Evolutionary conservation across 1,284 basidiomycete species (phyloP).

Genomic region (Stereum hirsutum): DNA sequence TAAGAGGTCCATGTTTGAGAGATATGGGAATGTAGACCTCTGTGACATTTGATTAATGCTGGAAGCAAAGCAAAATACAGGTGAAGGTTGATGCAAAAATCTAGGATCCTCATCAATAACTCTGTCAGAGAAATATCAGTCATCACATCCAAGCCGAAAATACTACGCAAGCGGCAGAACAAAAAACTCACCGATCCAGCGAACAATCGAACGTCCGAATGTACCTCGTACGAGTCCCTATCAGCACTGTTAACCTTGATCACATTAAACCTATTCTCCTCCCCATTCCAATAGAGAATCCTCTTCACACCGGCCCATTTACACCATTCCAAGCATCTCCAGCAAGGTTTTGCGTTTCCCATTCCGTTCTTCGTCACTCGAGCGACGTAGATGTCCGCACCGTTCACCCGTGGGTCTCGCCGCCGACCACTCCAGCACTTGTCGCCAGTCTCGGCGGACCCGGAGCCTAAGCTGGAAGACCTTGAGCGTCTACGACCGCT

Average conservation of each 20-base stretch:
- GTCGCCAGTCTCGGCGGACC: constrained; percentile 12
- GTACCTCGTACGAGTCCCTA: constrained; percentile 34
- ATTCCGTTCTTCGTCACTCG: constrained; percentile 38
- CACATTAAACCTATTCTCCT: constrained; percentile 33
- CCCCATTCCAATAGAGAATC: constrained; percentile 44
- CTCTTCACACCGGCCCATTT: constrained; percentile 49
- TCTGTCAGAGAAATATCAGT: too few species aligned
- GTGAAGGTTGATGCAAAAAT: too few species aligned
- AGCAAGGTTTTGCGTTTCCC: constrained; percentile 41
- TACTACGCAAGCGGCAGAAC: too few species aligned
- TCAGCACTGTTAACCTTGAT: constrained; percentile 40
- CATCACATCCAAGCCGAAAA: too few species aligned
- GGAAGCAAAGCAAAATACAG: too few species aligned
- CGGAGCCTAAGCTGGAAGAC: background rate
- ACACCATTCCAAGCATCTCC: constrained; percentile 48
- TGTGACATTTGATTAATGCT: too few species aligned
- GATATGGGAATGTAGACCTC: too few species aligned
- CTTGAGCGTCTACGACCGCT: background rate
- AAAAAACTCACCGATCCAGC: constrained; percentile 27
- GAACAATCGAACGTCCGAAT: constrained; percentile 35
- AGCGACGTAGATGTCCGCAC: constrained; percentile 47
- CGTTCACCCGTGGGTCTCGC: constrained; percentile 35
- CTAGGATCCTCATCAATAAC: too few species aligned
- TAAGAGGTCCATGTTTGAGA: too few species aligned
- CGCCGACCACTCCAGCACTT: constrained; percentile 27